Percentiles rank a stretch among this genome's conserved stretches.
Evolutionary conservation across 768 basidiomycete species (phyloP).

Genomic region (Mycena maculata): DNA sequence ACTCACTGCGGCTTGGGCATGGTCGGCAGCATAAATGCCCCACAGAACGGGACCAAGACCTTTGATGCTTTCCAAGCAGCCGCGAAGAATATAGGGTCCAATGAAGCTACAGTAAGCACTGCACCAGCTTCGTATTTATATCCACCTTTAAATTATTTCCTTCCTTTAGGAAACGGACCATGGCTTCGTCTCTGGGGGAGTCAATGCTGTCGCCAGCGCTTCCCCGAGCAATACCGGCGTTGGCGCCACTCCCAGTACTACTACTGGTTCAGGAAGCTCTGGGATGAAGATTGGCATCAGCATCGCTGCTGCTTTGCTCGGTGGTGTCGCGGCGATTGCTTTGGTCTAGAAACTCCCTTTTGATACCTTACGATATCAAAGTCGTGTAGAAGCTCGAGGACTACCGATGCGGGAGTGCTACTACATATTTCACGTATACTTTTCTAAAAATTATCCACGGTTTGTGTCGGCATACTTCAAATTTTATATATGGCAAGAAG

Average conservation of each 20-base stretch:
- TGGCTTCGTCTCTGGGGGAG: slow-evolving; percentile 56
- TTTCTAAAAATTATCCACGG: too few species aligned
- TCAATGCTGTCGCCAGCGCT: slow-evolving; percentile 51
- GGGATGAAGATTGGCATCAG: slow-evolving; percentile 29
- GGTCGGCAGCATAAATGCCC: slow-evolving; percentile 57
- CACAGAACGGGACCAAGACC: slow-evolving; percentile 54
- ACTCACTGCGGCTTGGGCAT: slow-evolving; percentile 59
- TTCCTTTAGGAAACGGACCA: slow-evolving; percentile 47
- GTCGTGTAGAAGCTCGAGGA: too few species aligned
- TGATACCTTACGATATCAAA: not conserved
- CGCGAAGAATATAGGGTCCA: slow-evolving; percentile 50
- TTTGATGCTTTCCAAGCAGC: slow-evolving; percentile 54
- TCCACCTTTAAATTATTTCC: not conserved
- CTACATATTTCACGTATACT: too few species aligned
- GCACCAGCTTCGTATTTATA: not conserved
- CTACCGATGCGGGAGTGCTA: too few species aligned
- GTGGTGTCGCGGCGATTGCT: slow-evolving; percentile 28
- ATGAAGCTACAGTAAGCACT: slow-evolving; percentile 49
- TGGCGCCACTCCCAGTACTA: slow-evolving; percentile 29
- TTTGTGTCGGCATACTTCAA: too few species aligned
- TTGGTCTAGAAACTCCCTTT: slow-evolving; percentile 23
- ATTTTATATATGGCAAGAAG: too few species aligned
- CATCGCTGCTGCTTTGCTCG: slow-evolving; percentile 13
- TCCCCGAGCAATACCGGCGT: slow-evolving; percentile 38
- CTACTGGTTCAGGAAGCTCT: slow-evolving; percentile 27